Conservation (phyloP, 116 monocot species). For the Trichopus zeylanicus region DNA sequence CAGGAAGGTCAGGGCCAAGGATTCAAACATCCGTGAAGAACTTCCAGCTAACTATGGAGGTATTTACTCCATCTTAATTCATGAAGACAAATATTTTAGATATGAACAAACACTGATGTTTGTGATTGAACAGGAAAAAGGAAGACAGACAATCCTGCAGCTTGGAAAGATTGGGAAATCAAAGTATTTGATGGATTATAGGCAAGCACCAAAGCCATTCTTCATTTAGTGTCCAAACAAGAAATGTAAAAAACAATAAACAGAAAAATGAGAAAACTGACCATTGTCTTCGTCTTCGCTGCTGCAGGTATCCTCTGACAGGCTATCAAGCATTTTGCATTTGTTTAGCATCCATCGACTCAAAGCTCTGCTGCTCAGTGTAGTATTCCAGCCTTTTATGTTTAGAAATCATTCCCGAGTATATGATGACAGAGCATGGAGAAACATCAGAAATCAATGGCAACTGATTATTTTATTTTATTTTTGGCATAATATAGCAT, state of each 20-base stretch:
- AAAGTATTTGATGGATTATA: slow-evolving; percentile 82
- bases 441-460: too few species aligned
- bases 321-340: slow-evolving; percentile 98
- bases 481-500: too few species aligned
- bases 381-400: slow-evolving; percentile 14
- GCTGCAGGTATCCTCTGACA: slow-evolving; percentile 78
- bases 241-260: neutral
- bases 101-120: neutral
- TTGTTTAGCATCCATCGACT: slow-evolving; percentile 81
- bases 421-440: too few species aligned
- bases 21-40: slow-evolving; percentile 88
- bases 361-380: slow-evolving; percentile 86
- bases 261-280: neutral
- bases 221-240: neutral
- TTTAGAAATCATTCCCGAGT: too few species aligned
- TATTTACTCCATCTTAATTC: slow-evolving; percentile 4
- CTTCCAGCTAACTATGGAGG: slow-evolving; percentile 89
- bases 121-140: slow-evolving; percentile 46
- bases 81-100: neutral
- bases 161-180: slow-evolving; percentile 75
- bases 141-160: slow-evolving; percentile 69
- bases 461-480: too few species aligned
- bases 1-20: slow-evolving; percentile 38
- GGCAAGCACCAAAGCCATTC: slow-evolving; percentile 21
- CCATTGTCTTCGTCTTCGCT: neutral